phyloP scores from a whole-genome alignment of 2,329 filamentous ascomycete genomes.

The Xylariaceae sp. region DNA sequence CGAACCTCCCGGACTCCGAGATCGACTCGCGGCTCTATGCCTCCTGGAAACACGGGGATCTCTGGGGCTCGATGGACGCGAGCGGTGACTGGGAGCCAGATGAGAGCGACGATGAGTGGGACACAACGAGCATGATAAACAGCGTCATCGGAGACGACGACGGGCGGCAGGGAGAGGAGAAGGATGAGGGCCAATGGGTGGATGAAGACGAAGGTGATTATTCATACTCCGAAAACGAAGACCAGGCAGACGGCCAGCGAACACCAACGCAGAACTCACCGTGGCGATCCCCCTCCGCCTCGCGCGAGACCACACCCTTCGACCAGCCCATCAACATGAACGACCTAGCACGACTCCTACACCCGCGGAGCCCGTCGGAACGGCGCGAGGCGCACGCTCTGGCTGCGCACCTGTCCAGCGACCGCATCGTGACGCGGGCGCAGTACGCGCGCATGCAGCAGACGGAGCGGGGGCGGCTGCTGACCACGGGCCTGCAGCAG shows the following conservation, averaged over 20 bases:
- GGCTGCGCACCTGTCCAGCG: conserved; percentile 74
- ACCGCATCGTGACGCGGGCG: conserved; percentile 78
- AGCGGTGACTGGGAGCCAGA: conserved; percentile 76
- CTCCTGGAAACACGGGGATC: conserved; percentile 83
- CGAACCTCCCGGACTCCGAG: conserved; percentile 60
- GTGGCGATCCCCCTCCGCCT: conserved; percentile 40
- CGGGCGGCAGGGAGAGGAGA: no score
- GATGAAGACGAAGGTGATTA: conserved; percentile 36
- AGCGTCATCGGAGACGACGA: conserved; percentile 42
- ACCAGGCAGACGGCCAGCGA: conserved; percentile 52
- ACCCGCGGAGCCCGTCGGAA: conserved; percentile 77
- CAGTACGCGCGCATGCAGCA: conserved; percentile 71
- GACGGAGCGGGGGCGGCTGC: conserved; percentile 69
- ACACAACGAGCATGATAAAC: conserved; percentile 79
- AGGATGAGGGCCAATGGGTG: conserved; percentile 52
- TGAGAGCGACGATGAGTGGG: conserved; percentile 61
- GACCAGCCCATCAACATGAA: conserved; percentile 67
- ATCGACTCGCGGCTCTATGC: conserved; percentile 76
- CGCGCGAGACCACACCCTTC: conserved; percentile 57
- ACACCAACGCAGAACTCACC: conserved; percentile 74
- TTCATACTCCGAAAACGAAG: not conserved
- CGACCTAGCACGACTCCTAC: conserved; percentile 78
- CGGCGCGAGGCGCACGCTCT: conserved; percentile 80
- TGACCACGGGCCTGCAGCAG: conserved; percentile 52
- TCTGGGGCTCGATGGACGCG: conserved; percentile 80